These are phyloP conservation scores for Trichosporon asahii DNA, from an alignment of 1,284 basidiomycete genomes.

Conservation along the genomic window DNA sequence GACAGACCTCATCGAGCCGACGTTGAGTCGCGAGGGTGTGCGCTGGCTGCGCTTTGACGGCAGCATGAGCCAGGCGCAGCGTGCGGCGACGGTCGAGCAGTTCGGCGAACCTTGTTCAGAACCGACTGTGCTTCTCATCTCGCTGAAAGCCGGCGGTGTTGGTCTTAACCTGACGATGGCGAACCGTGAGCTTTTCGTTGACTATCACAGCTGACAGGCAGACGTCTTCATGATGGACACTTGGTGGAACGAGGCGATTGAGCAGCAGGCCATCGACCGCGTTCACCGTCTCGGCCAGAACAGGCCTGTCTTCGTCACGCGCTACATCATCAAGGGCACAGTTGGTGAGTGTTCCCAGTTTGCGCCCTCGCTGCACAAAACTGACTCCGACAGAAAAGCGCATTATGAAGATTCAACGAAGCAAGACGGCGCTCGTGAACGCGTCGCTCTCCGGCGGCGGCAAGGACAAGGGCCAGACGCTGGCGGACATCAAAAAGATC, in stretches of 20 bases:
- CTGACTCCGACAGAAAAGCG: conserved; percentile 64
- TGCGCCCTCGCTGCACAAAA: no score
- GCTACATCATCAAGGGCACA: conserved; percentile 67
- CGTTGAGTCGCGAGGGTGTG: conserved; percentile 69
- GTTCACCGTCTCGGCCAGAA: conserved; percentile 55
- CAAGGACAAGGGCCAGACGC: conserved; percentile 38
- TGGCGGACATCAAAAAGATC: conserved; percentile 53
- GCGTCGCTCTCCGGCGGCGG: conserved; percentile 45
- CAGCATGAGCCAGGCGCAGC: conserved; percentile 81
- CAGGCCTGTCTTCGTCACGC: conserved; percentile 74
- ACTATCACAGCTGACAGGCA: conserved; percentile 39
- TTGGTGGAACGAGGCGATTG: conserved; percentile 89
- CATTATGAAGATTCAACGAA: conserved; percentile 71
- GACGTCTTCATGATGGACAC: conserved; percentile 96
- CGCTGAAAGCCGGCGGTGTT: conserved; percentile 90
- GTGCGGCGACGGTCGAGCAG: conserved; percentile 68
- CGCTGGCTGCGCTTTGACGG: conserved; percentile 86
- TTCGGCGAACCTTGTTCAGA: conserved; percentile 67
- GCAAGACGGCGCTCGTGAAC: conserved; percentile 51
- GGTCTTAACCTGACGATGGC: conserved; percentile 65
- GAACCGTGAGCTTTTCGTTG: conserved; percentile 30
- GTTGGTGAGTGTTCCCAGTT: conserved; percentile 57
- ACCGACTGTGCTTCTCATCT: conserved; percentile 78
- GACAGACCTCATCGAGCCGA: conserved; percentile 69
- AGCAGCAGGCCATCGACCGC: conserved; percentile 70